phyloP scores from a whole-genome alignment of 2,329 filamentous ascomycete genomes.

The Paraphoma sp. region DNA sequence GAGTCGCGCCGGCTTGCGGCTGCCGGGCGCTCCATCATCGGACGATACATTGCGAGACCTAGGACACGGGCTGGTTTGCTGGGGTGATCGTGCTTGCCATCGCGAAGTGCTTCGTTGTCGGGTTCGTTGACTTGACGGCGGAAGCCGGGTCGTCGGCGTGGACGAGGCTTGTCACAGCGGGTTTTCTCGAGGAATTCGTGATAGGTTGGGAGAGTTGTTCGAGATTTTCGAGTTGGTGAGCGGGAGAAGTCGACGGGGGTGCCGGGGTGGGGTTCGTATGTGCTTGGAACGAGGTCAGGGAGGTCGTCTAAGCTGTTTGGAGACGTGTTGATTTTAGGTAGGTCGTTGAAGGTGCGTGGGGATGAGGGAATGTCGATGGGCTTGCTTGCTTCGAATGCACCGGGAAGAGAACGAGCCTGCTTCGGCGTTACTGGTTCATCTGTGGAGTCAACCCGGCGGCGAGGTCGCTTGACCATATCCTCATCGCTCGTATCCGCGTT shows the following conservation, averaged over 20 bases:
- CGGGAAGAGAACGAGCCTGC: too few relatives aligned
- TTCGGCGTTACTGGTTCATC: background rate
- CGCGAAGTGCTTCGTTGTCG: background rate
- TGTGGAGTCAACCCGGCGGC: background rate
- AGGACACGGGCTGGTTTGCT: background rate
- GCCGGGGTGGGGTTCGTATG: background rate
- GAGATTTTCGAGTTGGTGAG: background rate
- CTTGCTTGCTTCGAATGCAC: too few relatives aligned
- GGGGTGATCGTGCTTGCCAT: background rate
- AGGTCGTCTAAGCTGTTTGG: background rate
- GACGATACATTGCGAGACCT: background rate
- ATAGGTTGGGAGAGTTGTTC: background rate
- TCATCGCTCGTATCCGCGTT: background rate
- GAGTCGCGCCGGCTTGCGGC: background rate
- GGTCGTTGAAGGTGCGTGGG: too few relatives aligned
- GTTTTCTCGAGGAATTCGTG: background rate
- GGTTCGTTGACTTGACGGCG: background rate
- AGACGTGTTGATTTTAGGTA: background rate
- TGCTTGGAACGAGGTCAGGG: background rate
- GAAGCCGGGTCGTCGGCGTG: too few relatives aligned
- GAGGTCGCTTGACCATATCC: background rate
- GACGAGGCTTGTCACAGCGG: too few relatives aligned
- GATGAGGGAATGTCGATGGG: too few relatives aligned
- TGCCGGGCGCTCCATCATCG: background rate
- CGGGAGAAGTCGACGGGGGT: background rate